Evolutionary conservation across 345 rosid genomes (phyloP).

Genomic region (Gossypium longicalyx): DNA sequence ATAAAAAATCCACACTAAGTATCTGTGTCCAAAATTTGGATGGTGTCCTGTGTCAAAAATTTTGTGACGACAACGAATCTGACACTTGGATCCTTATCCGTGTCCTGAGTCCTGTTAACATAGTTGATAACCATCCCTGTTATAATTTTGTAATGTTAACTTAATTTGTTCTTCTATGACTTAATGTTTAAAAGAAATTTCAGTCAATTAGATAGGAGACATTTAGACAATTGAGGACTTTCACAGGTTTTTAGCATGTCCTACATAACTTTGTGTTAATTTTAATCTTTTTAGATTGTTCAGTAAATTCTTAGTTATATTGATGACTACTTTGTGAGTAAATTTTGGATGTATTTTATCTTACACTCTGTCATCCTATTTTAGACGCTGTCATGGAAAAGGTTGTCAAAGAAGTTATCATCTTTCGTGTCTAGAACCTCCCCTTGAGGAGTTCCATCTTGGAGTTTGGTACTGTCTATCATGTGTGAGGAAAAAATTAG

Average conservation of each 20-base stretch:
- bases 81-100: too few species aligned
- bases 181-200: neutral
- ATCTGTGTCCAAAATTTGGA: too few species aligned
- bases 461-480: conserved; percentile 48
- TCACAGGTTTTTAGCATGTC: neutral
- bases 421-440: conserved; percentile 45
- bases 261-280: neutral
- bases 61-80: too few species aligned
- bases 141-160: neutral
- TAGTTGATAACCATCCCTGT: neutral
- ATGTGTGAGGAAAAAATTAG: conserved; percentile 45
- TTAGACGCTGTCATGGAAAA: conserved; percentile 50
- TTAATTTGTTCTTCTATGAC: neutral
- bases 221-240: neutral
- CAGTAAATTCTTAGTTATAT: neutral
- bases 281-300: neutral
- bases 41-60: too few species aligned
- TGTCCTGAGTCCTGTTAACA: too few species aligned
- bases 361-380: conserved; percentile 9
- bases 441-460: conserved; percentile 34
- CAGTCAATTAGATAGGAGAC: neutral
- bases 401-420: conserved; percentile 45
- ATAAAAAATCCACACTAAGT: too few species aligned
- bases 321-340: neutral
- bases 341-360: neutral